Evolutionary conservation across 2,329 filamentous ascomycete species (phyloP), one percentile per base, ranked within the genome.

Genomic region (Penicillium nordicum): DNA sequence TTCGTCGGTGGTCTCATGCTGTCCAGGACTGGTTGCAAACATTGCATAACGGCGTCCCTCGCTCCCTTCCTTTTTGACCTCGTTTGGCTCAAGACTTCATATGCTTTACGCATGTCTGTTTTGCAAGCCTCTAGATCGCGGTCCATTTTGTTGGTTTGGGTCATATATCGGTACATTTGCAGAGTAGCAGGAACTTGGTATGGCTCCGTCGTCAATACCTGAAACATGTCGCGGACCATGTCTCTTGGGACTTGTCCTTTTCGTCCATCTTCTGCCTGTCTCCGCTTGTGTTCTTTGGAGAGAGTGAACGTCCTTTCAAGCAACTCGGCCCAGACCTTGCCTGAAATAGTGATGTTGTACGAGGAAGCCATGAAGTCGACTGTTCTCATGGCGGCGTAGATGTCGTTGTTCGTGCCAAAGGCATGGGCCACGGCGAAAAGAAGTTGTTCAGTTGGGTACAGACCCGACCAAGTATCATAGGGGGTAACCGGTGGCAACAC

Each of bases 381-480:
- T 0, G 88, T 66, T 40, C 82, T 78, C 27, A 87, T 67, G 12
- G 84, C 88, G 1, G 79, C 76, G 0, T 78, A 69, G 4, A 91
- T 78, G 53, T 87, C 79, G 46, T 82, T 85, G 71, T 87, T 89
- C 58, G 79, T 80, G n/a, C 87, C 83, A 60, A 87, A 89, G 1
- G 80, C 77, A 67, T 90, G 85, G 6, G 87, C 86, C n/a, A 92
- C 74, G 9, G 86, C 82, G 53, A 83, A 78, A 23, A 93, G 78
- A 0, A 92, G 77, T 2, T 77, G 75, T 8, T 70, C 60, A 0
- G 82, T 84, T 2, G 90, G 89, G 49, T 78, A 75, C 32, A 88
- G 70, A 8, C 83, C 80, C 1, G 83, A 86, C 29, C 78, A 76
- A 0, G 63, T 65, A 1, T 76, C 68, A 42, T 83, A 79, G 1